Conservation (phyloP, 306 rosid genomes). For the Gleditsia sinensis region DNA sequence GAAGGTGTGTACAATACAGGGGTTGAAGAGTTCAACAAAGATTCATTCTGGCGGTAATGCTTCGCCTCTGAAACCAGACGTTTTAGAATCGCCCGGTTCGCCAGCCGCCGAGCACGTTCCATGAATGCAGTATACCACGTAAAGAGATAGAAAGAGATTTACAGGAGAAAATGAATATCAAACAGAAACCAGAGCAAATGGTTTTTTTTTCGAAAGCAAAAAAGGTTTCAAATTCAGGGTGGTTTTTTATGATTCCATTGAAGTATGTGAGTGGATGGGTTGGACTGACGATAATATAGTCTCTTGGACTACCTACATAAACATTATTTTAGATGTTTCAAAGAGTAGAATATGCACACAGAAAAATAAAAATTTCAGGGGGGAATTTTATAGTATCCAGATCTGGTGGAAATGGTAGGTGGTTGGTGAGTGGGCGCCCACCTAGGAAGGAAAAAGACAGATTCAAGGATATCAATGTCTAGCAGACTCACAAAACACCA, state of each 20-base stretch:
- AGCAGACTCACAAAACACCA: conserved; percentile 19
- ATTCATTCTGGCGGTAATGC: conserved; percentile 61
- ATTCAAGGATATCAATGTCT: conserved; percentile 26
- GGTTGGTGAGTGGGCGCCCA: conserved; percentile 61
- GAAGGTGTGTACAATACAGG: conserved; percentile 63
- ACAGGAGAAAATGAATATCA: background rate
- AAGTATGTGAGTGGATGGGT: conserved; percentile 33
- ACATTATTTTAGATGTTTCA: background rate
- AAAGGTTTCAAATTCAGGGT: background rate
- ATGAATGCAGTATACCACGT: conserved; percentile 38
- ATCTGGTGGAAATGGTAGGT: conserved; percentile 60
- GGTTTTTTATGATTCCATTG: conserved; percentile 37
- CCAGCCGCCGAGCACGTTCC: conserved; percentile 96
- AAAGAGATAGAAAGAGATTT: background rate
- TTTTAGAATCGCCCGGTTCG: conserved; percentile 80
- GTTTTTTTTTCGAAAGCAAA: background rate
- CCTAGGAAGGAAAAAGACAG: conserved; percentile 62
- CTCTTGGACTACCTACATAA: conserved; percentile 7
- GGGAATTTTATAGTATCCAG: conserved; percentile 23
- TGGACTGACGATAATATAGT: conserved; percentile 27
- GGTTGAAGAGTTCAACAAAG: conserved; percentile 50
- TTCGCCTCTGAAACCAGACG: conserved; percentile 83
- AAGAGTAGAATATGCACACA: conserved; percentile 6
- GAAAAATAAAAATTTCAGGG: too few relatives aligned
- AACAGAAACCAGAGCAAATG: conserved; percentile 10